phyloP scores from a whole-genome alignment of 345 rosid genomes.

The Psidium guajava region DNA sequence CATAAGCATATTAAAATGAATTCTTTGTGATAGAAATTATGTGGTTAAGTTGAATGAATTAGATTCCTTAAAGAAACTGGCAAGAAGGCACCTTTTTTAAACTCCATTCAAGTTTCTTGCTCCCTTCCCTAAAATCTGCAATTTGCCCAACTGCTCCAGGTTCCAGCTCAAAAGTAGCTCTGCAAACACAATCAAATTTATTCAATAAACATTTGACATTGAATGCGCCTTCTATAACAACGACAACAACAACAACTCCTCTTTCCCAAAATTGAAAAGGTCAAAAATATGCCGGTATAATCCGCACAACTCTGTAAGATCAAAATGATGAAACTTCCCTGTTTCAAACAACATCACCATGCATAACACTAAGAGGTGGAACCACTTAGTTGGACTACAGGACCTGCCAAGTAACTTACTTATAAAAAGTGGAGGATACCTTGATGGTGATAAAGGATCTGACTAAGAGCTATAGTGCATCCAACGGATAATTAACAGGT shows the following conservation, averaged over 20 bases:
- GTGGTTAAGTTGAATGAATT: not conserved
- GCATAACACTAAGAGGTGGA: not conserved
- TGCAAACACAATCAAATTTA: conserved; percentile 7
- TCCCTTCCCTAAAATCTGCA: conserved; percentile 85
- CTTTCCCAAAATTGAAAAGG: not conserved
- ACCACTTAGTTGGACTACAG: not conserved
- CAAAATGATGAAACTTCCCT: not conserved
- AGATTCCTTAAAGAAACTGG: not conserved
- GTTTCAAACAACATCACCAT: not conserved
- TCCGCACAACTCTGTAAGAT: not conserved
- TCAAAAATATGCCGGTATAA: not conserved
- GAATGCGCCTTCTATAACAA: not conserved
- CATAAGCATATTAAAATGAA: not conserved
- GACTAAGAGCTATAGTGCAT: not conserved
- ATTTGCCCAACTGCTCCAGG: conserved; percentile 77
- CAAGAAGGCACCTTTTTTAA: conserved; percentile 52
- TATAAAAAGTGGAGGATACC: not conserved
- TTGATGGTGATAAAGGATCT: not conserved
- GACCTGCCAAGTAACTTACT: not conserved
- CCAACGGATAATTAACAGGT: not conserved
- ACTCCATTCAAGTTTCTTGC: conserved; percentile 85
- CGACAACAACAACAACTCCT: not conserved
- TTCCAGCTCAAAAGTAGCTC: conserved; percentile 85
- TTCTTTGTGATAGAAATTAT: not conserved
- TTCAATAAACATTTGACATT: not conserved